These are phyloP conservation scores for Pachyrhizus erosus DNA, from an alignment of 306 rosid species.

Conservation along the genomic window DNA sequence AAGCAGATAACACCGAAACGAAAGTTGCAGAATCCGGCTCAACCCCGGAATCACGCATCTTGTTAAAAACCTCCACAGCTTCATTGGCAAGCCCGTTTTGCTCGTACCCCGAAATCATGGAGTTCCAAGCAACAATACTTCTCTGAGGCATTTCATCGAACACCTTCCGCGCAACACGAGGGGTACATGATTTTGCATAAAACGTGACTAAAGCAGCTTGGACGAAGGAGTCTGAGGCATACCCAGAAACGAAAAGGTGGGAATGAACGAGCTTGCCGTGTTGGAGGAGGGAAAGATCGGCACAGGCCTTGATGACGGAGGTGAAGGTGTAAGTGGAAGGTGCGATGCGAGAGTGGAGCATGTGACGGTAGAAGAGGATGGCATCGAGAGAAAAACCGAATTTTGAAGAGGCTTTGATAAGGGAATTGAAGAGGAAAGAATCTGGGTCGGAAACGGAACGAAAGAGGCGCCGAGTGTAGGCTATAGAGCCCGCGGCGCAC, in stretches of 20 bases:
- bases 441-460: constrained; percentile 65
- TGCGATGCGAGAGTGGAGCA: constrained; percentile 55
- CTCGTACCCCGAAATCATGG: constrained; percentile 84
- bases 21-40: constrained; percentile 71
- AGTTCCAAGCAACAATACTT: constrained; percentile 83
- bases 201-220: constrained; percentile 66
- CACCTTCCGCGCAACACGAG: constrained; percentile 58
- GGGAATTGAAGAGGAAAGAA: constrained; percentile 72
- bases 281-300: constrained; percentile 61
- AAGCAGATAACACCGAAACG: constrained; percentile 73
- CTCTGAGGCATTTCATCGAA: constrained; percentile 72
- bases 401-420: constrained; percentile 68
- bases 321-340: constrained; percentile 83
- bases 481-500: constrained; percentile 74
- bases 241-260: constrained; percentile 70
- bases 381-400: constrained; percentile 66
- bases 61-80: constrained; percentile 57
- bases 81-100: constrained; percentile 72
- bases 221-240: constrained; percentile 67
- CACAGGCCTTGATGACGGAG: constrained; percentile 89
- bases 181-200: constrained; percentile 60
- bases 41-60: constrained; percentile 55
- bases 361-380: constrained; percentile 62
- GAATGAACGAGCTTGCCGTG: constrained; percentile 63
- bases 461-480: constrained; percentile 69